Evolutionary conservation across 805 yeast genomes (phyloP), one percentile per base, ranked within the genome.

Genomic region (Cyberlindnera maritima): DNA sequence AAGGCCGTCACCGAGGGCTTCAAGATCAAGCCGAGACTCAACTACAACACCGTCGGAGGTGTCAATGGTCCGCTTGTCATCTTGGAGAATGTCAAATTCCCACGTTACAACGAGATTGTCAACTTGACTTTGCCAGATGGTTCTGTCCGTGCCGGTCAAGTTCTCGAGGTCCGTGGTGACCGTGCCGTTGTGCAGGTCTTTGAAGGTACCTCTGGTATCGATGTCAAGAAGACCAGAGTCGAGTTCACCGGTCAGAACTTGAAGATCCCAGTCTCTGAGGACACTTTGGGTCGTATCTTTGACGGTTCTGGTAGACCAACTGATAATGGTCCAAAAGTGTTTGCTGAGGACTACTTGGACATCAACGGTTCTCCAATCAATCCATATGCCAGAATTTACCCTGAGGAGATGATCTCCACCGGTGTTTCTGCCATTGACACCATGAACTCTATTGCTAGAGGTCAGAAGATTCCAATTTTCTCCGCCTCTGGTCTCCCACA

Each of bases 391-490:
- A 91, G 99, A 74, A 94, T 94, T 60, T 95, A 95, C 68, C 99
- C 99, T 26, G 99, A 94, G 77, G 99, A 94, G 76, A 94, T 94
- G 99, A 94, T 94, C 61, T 90, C 97, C 44, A 95, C 99, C 17
- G 99, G 99, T 80, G 79, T 94, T 55, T 91, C 97, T 41, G 97
- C 99, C 42, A 94, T 94, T 65, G 99, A 94, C 70, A 91, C 97
- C 48, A 94, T 94, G 99, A 95, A 94, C 74, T 92, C 99, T 37
- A 94, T 94, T 77, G 99, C 99, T 50, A 88, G 99, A 80, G 99
- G 99, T 59, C 99, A 94, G 76, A 94, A 94, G 76, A 94, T 94
- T 68, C 99, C 99, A 46, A 95, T 94, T 69, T 94, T 94, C 75
- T 89, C 97, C 46, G 99, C 99, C 40, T 90, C 98, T 44, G 99